A percentile compares a stretch with the other conserved stretches of the same genome.
Conservation (phyloP, 164 flowering plant genomes). For the Platanus orientalis region DNA sequence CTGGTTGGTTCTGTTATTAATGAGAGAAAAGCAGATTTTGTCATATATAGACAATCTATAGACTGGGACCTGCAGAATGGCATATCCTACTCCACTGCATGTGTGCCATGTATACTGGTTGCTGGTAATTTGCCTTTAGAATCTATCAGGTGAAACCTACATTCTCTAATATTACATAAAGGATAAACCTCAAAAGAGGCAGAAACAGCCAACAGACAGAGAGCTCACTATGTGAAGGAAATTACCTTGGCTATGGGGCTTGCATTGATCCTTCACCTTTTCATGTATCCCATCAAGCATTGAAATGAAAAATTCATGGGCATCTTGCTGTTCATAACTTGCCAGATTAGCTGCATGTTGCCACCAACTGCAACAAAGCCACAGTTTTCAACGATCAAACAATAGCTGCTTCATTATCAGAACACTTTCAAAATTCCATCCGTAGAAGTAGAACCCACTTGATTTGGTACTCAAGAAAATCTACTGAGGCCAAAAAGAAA, state of each 20-base stretch:
- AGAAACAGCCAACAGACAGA: neutral
- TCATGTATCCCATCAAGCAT: slow-evolving; percentile 90
- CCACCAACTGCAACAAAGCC: slow-evolving; percentile 79
- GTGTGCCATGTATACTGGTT: neutral
- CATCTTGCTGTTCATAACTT: slow-evolving; percentile 96
- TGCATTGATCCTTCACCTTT: slow-evolving; percentile 50
- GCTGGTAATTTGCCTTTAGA: neutral
- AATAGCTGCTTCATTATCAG: slow-evolving; percentile 1
- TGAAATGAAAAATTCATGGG: slow-evolving; percentile 91
- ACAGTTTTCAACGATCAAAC: slow-evolving; percentile 14
- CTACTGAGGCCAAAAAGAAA: neutral
- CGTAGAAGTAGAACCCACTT: slow-evolving; percentile 7
- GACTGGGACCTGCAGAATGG: neutral
- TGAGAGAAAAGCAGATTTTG: neutral
- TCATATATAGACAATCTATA: neutral
- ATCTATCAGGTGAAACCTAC: neutral
- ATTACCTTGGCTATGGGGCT: slow-evolving; percentile 61
- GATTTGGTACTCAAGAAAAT: slow-evolving; percentile 2
- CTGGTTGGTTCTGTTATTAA: no score
- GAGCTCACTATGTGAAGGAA: slow-evolving; percentile 8
- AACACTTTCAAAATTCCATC: slow-evolving; percentile 6
- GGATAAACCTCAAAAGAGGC: neutral
- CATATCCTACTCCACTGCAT: neutral
- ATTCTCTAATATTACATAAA: neutral
- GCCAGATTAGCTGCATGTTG: slow-evolving; percentile 89